Evolutionary conservation across 768 basidiomycete genomes (phyloP).

Genomic region (Termitomyces sp.): DNA sequence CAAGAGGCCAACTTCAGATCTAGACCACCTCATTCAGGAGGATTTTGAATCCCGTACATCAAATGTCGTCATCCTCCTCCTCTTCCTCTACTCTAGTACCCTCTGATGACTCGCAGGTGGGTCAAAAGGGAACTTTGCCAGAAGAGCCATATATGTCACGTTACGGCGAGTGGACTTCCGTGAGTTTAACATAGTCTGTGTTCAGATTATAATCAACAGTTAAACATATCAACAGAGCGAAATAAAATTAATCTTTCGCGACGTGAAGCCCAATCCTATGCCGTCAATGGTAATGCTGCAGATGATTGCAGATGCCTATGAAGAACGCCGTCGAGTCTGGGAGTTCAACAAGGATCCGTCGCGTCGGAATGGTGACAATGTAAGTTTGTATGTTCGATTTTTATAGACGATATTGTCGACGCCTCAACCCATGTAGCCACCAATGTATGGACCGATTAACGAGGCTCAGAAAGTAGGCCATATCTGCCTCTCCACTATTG

Average conservation of each 20-base stretch:
- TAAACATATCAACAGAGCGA: background rate
- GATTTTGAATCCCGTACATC: background rate
- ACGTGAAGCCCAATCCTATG: conserved; percentile 8
- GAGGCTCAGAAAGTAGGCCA: conserved; percentile 14
- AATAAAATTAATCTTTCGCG: background rate
- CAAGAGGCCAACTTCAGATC: background rate
- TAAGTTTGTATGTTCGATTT: background rate
- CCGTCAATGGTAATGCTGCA: conserved; percentile 17
- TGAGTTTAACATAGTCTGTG: background rate
- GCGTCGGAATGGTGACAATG: conserved; percentile 8
- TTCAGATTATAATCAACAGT: background rate
- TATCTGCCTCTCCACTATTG: background rate
- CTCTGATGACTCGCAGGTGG: background rate
- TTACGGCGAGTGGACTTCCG: conserved; percentile 5
- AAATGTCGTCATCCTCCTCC: background rate
- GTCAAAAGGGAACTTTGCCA: background rate
- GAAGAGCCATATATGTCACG: background rate
- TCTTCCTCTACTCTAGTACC: conserved; percentile 4
- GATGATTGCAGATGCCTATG: conserved; percentile 21
- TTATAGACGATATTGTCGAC: too few species aligned
- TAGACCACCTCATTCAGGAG: background rate
- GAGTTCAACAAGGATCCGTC: conserved; percentile 9
- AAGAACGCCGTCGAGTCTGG: conserved; percentile 18
- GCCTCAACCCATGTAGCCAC: conserved; percentile 8
- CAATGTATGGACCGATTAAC: conserved; percentile 16